These are phyloP conservation scores for Solanum verrucosum DNA, from an alignment of 257 asterid species.

Conservation along the genomic window DNA sequence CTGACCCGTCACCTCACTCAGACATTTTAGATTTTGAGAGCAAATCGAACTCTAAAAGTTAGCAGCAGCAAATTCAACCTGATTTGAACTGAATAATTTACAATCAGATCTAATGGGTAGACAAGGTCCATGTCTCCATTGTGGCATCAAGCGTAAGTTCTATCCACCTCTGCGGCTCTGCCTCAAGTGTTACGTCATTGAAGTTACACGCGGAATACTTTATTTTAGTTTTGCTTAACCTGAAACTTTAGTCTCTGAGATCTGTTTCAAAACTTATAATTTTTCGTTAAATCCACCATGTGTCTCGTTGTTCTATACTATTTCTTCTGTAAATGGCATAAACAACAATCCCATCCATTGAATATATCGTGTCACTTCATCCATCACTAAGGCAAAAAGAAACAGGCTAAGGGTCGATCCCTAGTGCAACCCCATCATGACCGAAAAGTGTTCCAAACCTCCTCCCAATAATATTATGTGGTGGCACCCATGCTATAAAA, in stretches of 20 bases:
- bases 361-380: not conserved
- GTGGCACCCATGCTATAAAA: too few relatives aligned
- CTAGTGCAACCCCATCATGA: not conserved
- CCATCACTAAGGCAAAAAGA: not conserved
- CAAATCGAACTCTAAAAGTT: not conserved
- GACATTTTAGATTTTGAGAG: not conserved
- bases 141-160: conserved; percentile 17
- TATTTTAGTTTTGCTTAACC: not conserved
- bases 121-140: conserved; percentile 17
- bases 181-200: not conserved
- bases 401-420: not conserved
- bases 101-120: conserved; percentile 4
- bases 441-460: too few relatives aligned
- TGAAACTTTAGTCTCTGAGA: not conserved
- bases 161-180: not conserved
- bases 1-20: not conserved
- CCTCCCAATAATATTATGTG: too few relatives aligned
- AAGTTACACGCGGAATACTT: not conserved
- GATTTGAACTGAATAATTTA: not conserved
- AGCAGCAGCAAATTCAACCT: not conserved
- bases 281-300: not conserved
- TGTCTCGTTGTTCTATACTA: not conserved
- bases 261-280: not conserved
- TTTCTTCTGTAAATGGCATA: not conserved
- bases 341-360: not conserved